Percentiles rank a stretch among this genome's conserved stretches.
Conservation (phyloP, 2,329 filamentous ascomycete species). For the Elsinoe fawcettii region DNA sequence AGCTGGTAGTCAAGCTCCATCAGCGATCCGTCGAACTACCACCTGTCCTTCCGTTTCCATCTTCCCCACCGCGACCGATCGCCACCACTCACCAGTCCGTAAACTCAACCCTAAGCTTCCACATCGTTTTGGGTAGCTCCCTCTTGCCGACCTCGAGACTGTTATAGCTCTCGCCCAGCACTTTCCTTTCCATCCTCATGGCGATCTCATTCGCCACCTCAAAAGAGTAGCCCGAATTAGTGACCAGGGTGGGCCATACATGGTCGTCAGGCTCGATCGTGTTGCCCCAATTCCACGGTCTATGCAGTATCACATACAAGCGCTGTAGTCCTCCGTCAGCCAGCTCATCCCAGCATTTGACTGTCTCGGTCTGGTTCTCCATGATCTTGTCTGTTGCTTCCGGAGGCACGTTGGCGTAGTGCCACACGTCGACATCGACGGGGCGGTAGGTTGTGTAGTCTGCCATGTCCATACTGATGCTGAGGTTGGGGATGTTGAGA, state of each 20-base stretch:
- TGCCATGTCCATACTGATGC: neutral
- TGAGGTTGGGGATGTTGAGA: neutral
- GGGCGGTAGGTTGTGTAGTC: neutral
- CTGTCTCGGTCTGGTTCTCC: neutral
- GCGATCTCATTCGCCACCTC: neutral
- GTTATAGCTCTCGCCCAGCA: neutral
- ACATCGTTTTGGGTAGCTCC: neutral
- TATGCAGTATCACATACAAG: neutral
- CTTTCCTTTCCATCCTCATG: neutral
- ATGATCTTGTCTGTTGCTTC: neutral
- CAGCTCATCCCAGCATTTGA: neutral
- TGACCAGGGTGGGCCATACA: neutral
- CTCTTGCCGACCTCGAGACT: neutral
- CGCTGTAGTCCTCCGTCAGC: neutral
- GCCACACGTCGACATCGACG: neutral
- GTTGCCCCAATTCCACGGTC: constrained; percentile 1
- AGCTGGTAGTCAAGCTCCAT: too few relatives aligned
- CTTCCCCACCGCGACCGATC: too few relatives aligned
- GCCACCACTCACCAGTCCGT: too few relatives aligned
- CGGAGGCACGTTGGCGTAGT: neutral
- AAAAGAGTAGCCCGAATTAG: neutral
- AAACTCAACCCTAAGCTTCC: neutral
- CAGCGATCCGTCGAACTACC: too few relatives aligned
- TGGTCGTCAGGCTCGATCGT: neutral
- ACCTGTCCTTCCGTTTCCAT: too few relatives aligned